Conservation (phyloP, 1,284 basidiomycete species). For the Cutaneotrichosporon cutaneum region DNA sequence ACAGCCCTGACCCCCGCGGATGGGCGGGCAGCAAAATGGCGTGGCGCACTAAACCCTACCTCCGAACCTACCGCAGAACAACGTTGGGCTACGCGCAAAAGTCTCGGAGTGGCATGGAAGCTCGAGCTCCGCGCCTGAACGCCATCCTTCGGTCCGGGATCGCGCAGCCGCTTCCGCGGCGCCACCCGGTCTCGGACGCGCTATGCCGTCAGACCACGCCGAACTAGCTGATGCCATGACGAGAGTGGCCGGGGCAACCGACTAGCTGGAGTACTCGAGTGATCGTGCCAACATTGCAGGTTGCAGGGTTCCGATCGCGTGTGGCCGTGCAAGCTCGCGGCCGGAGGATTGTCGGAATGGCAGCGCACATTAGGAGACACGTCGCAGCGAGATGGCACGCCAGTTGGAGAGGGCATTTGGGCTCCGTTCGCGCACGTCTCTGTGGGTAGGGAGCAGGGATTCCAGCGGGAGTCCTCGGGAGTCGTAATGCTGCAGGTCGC, state of each 20-base stretch:
- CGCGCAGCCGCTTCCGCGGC: too few species aligned
- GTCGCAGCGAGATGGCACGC: not conserved
- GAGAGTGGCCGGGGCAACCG: too few species aligned
- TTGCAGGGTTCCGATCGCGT: not conserved
- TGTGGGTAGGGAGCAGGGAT: not conserved
- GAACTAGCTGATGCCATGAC: too few species aligned
- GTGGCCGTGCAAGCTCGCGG: not conserved
- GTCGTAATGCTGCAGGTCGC: not conserved
- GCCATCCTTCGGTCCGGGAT: too few species aligned
- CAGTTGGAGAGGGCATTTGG: not conserved
- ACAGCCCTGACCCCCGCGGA: not conserved
- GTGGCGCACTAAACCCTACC: not conserved
- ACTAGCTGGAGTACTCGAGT: too few species aligned
- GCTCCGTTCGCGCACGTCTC: not conserved
- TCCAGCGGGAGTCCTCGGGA: not conserved
- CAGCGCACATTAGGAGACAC: not conserved
- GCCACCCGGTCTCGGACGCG: too few species aligned
- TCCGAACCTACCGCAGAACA: not conserved
- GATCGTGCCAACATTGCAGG: not conserved
- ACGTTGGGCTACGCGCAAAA: too few species aligned
- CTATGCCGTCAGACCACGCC: too few species aligned
- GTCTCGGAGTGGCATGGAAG: too few species aligned
- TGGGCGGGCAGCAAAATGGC: not conserved
- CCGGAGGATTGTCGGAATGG: not conserved
- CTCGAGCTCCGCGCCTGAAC: too few species aligned